phyloP scores from a whole-genome alignment of 2,329 filamentous ascomycete species.

The Alternaria panax region DNA sequence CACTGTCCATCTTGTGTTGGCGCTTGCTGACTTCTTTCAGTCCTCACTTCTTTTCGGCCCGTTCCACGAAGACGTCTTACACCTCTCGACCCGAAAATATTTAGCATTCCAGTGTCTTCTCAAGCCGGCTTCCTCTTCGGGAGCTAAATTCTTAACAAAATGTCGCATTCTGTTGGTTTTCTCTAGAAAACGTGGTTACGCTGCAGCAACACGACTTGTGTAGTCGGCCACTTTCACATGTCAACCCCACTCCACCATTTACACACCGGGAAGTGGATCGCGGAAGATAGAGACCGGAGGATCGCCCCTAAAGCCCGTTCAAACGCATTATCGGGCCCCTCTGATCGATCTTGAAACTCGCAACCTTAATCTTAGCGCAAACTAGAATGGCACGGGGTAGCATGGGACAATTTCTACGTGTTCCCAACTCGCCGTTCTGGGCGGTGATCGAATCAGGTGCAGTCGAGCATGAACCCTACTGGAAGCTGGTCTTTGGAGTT shows the following conservation, averaged over 20 bases:
- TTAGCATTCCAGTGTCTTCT: neutral
- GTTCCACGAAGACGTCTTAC: neutral
- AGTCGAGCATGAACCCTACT: neutral
- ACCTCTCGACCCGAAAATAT: neutral
- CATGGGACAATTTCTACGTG: neutral
- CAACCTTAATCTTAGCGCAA: neutral
- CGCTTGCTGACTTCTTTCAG: neutral
- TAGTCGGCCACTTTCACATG: slow-evolving; percentile 38
- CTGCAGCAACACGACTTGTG: neutral
- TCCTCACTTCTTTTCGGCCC: neutral
- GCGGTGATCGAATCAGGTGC: neutral
- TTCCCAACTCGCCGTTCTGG: neutral
- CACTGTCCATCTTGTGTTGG: neutral
- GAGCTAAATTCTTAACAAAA: neutral
- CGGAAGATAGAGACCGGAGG: slow-evolving; percentile 9
- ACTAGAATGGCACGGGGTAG: neutral
- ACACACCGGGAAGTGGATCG: slow-evolving; percentile 18
- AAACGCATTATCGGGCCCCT: slow-evolving; percentile 3
- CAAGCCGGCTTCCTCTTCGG: neutral
- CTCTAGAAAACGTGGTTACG: neutral
- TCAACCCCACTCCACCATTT: slow-evolving; percentile 14
- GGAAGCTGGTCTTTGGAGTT: neutral
- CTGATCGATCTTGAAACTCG: neutral
- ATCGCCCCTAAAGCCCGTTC: slow-evolving; percentile 28
- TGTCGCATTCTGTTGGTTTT: neutral